phyloP scores from a whole-genome alignment of 805 yeast species.

The Sugiyamaella mastotermitis region DNA sequence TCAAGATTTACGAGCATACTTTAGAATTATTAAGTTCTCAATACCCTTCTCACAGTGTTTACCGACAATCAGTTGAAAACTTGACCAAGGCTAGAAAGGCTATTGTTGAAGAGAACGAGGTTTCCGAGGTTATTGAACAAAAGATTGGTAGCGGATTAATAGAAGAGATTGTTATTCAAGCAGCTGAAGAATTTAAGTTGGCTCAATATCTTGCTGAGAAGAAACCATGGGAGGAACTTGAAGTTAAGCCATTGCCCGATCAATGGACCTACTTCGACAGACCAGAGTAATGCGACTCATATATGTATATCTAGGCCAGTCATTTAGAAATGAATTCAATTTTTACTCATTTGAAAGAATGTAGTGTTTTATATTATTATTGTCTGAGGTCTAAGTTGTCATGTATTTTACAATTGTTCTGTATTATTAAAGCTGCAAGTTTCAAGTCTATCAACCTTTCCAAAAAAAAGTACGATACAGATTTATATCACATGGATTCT shows the following conservation, averaged over 20 bases:
- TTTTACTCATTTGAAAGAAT: too few species aligned
- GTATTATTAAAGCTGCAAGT: too few species aligned
- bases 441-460: too few species aligned
- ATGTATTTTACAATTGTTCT: too few species aligned
- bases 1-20: constrained; percentile 66
- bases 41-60: constrained; percentile 69
- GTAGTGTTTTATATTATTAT: too few species aligned
- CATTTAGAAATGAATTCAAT: too few species aligned
- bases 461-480: too few species aligned
- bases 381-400: too few species aligned
- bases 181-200: constrained; percentile 68
- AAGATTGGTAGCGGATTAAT: constrained; percentile 77
- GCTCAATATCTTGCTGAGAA: constrained; percentile 61
- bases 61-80: constrained; percentile 66
- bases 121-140: constrained; percentile 59
- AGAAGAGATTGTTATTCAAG: constrained; percentile 78
- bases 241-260: constrained; percentile 71
- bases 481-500: too few species aligned
- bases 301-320: too few species aligned
- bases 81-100: constrained; percentile 64
- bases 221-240: constrained; percentile 75
- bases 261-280: constrained; percentile 77
- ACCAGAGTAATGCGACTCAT: neutral
- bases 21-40: constrained; percentile 49
- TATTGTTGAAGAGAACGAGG: constrained; percentile 58